phyloP scores from a whole-genome alignment of 2,329 filamentous ascomycete species.

The Fusarium papillatum region DNA sequence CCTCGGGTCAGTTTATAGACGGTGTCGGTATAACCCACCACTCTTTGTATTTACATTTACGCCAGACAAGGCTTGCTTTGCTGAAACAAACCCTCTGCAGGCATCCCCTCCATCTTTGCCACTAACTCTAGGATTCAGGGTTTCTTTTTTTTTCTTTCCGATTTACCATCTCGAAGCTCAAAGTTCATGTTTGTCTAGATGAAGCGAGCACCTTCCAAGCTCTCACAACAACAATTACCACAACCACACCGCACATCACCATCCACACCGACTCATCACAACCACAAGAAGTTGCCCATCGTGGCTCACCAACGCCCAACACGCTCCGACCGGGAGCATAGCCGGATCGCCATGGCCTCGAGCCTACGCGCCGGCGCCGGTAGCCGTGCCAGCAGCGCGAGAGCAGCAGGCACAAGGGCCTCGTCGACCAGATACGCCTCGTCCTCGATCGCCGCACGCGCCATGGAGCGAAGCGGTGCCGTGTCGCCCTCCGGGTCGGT shows the following conservation, averaged over 20 bases:
- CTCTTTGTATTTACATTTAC: constrained; percentile 36
- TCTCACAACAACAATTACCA: not conserved
- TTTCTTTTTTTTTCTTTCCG: constrained; percentile 7
- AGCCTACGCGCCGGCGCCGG: constrained; percentile 42
- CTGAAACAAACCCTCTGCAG: constrained; percentile 26
- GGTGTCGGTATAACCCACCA: not conserved
- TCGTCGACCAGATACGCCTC: constrained; percentile 44
- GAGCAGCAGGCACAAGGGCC: constrained; percentile 38
- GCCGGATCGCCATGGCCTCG: constrained; percentile 51
- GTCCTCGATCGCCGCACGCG: constrained; percentile 30
- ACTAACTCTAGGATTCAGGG: constrained; percentile 16
- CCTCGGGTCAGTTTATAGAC: not conserved
- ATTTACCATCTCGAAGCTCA: not conserved
- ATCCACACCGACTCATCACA: constrained; percentile 12
- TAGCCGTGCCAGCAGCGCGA: constrained; percentile 42
- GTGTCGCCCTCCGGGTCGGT: constrained; percentile 81
- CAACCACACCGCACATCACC: not conserved
- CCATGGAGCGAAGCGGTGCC: constrained; percentile 55
- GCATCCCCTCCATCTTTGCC: constrained; percentile 41
- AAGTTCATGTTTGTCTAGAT: not conserved
- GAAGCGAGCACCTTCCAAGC: constrained; percentile 11
- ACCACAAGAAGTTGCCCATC: constrained; percentile 39
- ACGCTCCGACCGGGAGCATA: constrained; percentile 54
- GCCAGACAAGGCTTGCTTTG: constrained; percentile 1
- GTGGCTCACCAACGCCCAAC: constrained; percentile 52